A percentile compares a stretch with the other conserved stretches of the same genome.
Conservation (phyloP, 106 monocot species). For the Xerophyta viscosa region DNA sequence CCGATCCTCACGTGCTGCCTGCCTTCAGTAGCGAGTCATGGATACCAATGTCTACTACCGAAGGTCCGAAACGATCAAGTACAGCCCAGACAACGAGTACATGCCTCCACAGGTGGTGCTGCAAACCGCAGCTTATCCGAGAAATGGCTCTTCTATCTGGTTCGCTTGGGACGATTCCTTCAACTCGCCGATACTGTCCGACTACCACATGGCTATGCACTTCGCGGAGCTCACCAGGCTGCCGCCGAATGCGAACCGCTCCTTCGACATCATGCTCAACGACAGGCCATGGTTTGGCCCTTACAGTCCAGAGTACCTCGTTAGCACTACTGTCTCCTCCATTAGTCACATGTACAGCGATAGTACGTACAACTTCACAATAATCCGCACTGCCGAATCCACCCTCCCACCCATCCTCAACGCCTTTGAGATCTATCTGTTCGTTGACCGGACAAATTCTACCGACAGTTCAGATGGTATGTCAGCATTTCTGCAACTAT, state of each 20-base stretch:
- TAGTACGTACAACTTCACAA: conserved; percentile 10
- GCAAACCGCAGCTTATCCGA: too few relatives aligned
- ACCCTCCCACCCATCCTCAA: conserved; percentile 20
- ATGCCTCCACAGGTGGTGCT: too few relatives aligned
- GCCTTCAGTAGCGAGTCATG: too few relatives aligned
- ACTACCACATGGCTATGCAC: conserved; percentile 3
- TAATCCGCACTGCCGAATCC: conserved; percentile 3
- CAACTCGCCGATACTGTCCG: too few relatives aligned
- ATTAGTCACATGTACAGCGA: background rate
- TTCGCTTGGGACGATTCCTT: too few relatives aligned
- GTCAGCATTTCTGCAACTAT: too few relatives aligned
- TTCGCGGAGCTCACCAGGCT: conserved; percentile 9
- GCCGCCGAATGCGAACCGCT: background rate
- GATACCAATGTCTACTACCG: too few relatives aligned
- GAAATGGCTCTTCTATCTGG: too few relatives aligned
- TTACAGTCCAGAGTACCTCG: conserved; percentile 6
- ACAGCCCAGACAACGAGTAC: too few relatives aligned
- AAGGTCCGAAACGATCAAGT: too few relatives aligned
- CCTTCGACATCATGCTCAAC: conserved; percentile 8
- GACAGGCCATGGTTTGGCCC: background rate
- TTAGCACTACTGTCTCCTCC: background rate
- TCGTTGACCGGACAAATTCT: background rate
- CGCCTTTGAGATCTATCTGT: conserved; percentile 8
- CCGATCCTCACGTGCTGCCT: too few relatives aligned
- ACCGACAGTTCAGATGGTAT: conserved; percentile 15